Evolutionary conservation across 805 yeast species (phyloP).

Genomic region (Kockiozyma suomiensis): DNA sequence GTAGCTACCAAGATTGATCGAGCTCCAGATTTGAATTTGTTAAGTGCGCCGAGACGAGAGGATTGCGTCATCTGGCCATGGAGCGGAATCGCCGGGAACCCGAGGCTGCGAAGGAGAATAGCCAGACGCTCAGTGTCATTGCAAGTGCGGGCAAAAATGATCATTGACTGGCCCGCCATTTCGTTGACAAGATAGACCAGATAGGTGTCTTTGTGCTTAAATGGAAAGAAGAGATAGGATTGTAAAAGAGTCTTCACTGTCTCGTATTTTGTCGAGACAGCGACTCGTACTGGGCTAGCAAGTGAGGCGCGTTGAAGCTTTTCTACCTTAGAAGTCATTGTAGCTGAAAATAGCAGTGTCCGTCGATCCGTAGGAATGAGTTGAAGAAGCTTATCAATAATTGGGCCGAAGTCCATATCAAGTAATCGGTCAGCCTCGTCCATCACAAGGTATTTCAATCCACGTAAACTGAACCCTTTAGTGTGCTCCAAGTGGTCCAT

Average conservation of each 20-base stretch:
- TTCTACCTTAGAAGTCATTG: constrained; percentile 94
- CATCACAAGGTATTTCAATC: constrained; percentile 84
- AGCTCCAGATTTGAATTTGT: constrained; percentile 86
- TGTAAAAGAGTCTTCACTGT: constrained; percentile 95
- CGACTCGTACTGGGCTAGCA: constrained; percentile 83
- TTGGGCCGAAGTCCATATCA: constrained; percentile 97
- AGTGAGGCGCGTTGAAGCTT: constrained; percentile 92
- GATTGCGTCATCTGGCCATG: constrained; percentile 91
- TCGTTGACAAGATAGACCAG: constrained; percentile 83
- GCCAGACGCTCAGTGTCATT: constrained; percentile 94
- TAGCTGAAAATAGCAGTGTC: constrained; percentile 90
- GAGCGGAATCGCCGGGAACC: constrained; percentile 86
- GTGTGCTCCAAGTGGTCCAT: constrained; percentile 95
- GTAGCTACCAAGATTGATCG: constrained; percentile 97
- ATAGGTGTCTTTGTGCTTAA: constrained; percentile 88
- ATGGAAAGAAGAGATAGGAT: constrained; percentile 85
- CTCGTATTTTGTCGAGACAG: constrained; percentile 83
- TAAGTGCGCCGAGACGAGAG: constrained; percentile 87
- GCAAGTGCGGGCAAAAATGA: constrained; percentile 90
- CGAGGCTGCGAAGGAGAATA: constrained; percentile 72
- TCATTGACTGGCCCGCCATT: constrained; percentile 78
- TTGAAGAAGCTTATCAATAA: constrained; percentile 79
- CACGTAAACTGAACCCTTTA: constrained; percentile 83
- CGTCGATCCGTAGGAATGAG: constrained; percentile 79
- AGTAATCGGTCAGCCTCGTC: constrained; percentile 99